Evolutionary conservation across 805 yeast species (phyloP), one percentile per base, ranked within the genome.

Genomic region (Starmerella davenportii): DNA sequence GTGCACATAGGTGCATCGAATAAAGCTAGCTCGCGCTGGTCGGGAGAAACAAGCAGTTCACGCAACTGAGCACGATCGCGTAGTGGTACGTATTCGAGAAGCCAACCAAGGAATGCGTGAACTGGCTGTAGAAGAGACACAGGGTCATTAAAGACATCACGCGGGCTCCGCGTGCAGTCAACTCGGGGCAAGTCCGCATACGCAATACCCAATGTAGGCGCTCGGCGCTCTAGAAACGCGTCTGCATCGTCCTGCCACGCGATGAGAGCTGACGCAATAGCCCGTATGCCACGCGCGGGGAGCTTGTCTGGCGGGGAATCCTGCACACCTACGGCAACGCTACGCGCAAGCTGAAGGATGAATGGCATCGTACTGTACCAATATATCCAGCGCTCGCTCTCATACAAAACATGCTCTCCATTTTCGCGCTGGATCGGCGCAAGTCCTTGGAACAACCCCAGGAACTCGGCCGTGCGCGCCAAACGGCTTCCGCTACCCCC

Each of bases 401-500:
- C 98, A 54, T 79, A 90, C 53, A 85, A 95, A 8, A 87, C 84
- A 55, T 87, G 98, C 42, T 72, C 76, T 4, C 68, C 64, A 3
- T 73, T 71, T 51, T 82, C 94, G 42, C 96, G 65, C 43, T 65
- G 69, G 49, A 81, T 60, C 0, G 79, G 74, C 1, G 90, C 79
- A 34, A 73, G 66, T 3, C 93, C 85, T 55, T 82, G 90, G 49
- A 82, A 79, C 24, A 81, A 57, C 1, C 70, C 59, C 23, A 79
- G 49, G 8, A 81, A 64, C 45, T 78, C 81, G 33, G 79, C 68
- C 1, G 77, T 64, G 59, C 74, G 76, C 2, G 65, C 60, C 5
- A 77, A 59, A 18, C 76, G 66, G 23, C 61, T 56, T 2, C 59
- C 52, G 15, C 68, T 60, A 3, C 62, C 55, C 45, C 66, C 57